Conservation (phyloP, 2,329 filamentous ascomycete genomes). For the Cytospora leucostoma region DNA sequence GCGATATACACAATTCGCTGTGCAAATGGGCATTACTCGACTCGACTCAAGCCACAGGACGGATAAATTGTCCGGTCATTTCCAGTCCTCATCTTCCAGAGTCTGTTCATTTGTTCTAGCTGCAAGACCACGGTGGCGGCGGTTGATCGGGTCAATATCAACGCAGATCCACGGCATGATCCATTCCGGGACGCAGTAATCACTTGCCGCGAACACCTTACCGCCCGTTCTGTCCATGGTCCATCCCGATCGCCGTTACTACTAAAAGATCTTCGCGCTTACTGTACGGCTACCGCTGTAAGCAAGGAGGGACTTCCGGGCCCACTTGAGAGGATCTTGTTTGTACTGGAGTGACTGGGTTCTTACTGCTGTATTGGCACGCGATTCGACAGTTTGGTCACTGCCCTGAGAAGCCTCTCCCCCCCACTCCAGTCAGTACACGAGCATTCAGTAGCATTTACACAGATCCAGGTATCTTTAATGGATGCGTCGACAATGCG, state of each 20-base stretch:
- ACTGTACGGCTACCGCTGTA: conserved; percentile 16
- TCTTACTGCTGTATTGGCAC: neutral
- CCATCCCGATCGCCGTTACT: conserved; percentile 14
- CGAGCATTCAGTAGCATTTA: neutral
- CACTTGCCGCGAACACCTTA: conserved; percentile 10
- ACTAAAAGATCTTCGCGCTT: conserved; percentile 18
- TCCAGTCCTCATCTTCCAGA: conserved; percentile 3
- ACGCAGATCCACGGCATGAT: conserved; percentile 15
- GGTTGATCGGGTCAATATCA: conserved; percentile 6
- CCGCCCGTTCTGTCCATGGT: conserved; percentile 17
- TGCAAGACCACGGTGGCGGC: conserved; percentile 5
- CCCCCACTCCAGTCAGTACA: neutral
- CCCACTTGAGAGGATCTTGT: neutral
- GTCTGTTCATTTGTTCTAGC: conserved; percentile 10
- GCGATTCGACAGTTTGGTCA: conserved; percentile 1
- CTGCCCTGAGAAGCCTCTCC: neutral
- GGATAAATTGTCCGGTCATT: neutral
- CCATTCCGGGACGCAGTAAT: conserved; percentile 7
- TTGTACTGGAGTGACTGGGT: neutral
- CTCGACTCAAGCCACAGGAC: no score
- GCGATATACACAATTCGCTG: no score
- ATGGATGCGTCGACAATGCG: neutral
- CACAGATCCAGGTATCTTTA: neutral
- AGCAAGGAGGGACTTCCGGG: conserved; percentile 9
- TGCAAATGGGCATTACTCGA: no score